Evolutionary conservation across 441 rosid species (phyloP).

Genomic region (Raphanus hybrid): DNA sequence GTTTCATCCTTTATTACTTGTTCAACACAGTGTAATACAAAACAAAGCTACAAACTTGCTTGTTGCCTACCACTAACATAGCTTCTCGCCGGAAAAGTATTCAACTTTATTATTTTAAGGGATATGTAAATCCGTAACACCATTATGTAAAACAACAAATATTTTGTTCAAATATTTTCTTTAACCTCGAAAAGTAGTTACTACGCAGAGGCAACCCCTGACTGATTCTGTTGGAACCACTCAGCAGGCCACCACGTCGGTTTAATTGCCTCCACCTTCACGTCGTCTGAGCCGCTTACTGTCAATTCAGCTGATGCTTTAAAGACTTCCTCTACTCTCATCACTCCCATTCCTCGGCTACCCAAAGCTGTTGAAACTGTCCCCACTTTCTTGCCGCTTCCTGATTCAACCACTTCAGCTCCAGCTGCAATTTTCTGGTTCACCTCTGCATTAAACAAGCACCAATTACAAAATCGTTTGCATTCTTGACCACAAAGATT

Average conservation of each 20-base stretch:
- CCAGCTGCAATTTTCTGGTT: slow-evolving; percentile 65
- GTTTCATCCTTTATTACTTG: too few relatives aligned
- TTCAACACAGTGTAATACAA: too few relatives aligned
- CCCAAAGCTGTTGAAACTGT: slow-evolving; percentile 56
- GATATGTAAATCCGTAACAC: neutral
- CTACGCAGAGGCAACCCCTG: too few relatives aligned
- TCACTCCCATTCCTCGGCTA: slow-evolving; percentile 74
- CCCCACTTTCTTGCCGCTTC: slow-evolving; percentile 74
- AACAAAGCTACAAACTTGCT: too few relatives aligned
- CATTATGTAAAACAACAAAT: slow-evolving; percentile 3
- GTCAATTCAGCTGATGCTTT: too few relatives aligned
- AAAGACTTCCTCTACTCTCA: slow-evolving; percentile 45
- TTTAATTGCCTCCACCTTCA: too few relatives aligned
- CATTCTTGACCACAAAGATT: slow-evolving; percentile 7
- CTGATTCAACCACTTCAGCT: slow-evolving; percentile 62
- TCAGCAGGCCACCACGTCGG: too few relatives aligned
- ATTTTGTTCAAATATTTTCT: too few relatives aligned
- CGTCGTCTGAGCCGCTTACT: too few relatives aligned
- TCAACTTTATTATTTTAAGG: slow-evolving; percentile 18
- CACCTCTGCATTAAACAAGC: slow-evolving; percentile 48
- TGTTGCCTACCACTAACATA: neutral
- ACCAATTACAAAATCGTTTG: neutral
- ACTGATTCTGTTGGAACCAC: too few relatives aligned
- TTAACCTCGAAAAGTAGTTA: too few relatives aligned
- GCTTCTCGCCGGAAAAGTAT: slow-evolving; percentile 14